Percentiles rank a stretch among this genome's conserved stretches.
Conservation (phyloP, 2,329 filamentous ascomycete species). For the Scedosporium boydii region DNA sequence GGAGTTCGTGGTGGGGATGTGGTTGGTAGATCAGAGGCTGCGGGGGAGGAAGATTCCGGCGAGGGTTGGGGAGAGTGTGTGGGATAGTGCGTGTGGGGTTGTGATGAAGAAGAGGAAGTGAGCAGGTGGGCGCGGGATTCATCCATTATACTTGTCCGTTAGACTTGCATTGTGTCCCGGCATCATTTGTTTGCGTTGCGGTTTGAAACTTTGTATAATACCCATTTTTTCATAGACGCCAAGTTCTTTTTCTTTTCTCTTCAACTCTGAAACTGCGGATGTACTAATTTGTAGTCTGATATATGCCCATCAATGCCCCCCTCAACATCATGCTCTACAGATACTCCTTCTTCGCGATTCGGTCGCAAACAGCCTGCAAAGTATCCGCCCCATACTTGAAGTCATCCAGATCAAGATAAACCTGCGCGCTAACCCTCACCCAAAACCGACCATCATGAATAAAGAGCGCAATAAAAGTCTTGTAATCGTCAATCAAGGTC, state of each 20-base stretch:
- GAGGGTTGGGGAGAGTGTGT: constrained; percentile 64
- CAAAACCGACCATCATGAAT: constrained; percentile 55
- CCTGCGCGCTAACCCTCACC: constrained; percentile 67
- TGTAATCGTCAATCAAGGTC: constrained; percentile 46
- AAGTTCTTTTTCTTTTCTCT: neutral
- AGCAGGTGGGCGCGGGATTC: neutral
- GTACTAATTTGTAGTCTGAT: neutral
- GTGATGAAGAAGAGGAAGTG: neutral
- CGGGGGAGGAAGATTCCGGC: constrained; percentile 68
- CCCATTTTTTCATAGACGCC: neutral
- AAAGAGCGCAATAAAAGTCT: constrained; percentile 62
- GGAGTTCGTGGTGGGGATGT: constrained; percentile 76
- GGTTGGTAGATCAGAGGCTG: constrained; percentile 74
- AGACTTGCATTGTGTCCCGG: neutral
- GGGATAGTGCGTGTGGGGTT: constrained; percentile 54
- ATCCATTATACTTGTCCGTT: neutral
- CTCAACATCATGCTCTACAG: neutral
- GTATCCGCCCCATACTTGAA: constrained; percentile 60
- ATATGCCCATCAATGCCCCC: neutral
- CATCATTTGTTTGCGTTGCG: no score
- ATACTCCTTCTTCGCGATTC: constrained; percentile 27
- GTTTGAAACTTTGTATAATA: neutral
- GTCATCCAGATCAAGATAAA: constrained; percentile 73
- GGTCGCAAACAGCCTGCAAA: constrained; percentile 39
- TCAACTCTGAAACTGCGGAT: neutral